These are phyloP conservation scores for Leccinum imitatum DNA, from an alignment of 768 basidiomycete species.

Conservation along the genomic window DNA sequence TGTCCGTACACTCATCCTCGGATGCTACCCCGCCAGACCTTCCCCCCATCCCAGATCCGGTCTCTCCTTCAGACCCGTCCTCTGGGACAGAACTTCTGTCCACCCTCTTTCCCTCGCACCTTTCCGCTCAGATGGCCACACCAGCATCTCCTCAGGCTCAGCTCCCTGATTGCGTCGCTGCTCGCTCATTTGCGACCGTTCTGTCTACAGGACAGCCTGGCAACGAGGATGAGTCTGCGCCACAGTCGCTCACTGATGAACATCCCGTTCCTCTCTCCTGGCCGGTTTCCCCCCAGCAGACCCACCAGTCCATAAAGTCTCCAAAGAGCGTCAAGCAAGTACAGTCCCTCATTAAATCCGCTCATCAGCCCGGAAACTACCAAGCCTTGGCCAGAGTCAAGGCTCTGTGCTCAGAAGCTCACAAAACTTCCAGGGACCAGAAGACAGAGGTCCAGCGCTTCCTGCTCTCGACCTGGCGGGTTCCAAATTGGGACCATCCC, in stretches of 20 bases:
- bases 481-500: constrained; percentile 36
- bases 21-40: constrained; percentile 6
- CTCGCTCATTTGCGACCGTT: constrained; percentile 35
- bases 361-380: constrained; percentile 43
- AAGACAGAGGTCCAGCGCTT: constrained; percentile 46
- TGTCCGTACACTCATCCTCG: constrained; percentile 5
- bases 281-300: constrained; percentile 22
- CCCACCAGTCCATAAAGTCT: constrained; percentile 20
- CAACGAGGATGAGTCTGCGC: constrained; percentile 25
- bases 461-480: constrained; percentile 45
- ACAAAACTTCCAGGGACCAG: constrained; percentile 41
- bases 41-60: constrained; percentile 3
- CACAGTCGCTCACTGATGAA: constrained; percentile 27
- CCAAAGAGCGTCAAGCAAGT: constrained; percentile 42
- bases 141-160: constrained; percentile 36
- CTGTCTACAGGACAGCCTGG: constrained; percentile 30
- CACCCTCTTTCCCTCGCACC: constrained; percentile 24
- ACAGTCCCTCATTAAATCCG: constrained; percentile 42
- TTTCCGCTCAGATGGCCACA: constrained; percentile 27
- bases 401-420: constrained; percentile 45
- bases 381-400: constrained; percentile 43
- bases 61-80: constrained; percentile 11
- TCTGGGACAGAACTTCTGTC: constrained; percentile 17
- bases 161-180: constrained; percentile 35
- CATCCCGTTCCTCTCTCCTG: constrained; percentile 19